Evolutionary conservation across 306 rosid species (phyloP).

Genomic region (Boehmeria nivea): DNA sequence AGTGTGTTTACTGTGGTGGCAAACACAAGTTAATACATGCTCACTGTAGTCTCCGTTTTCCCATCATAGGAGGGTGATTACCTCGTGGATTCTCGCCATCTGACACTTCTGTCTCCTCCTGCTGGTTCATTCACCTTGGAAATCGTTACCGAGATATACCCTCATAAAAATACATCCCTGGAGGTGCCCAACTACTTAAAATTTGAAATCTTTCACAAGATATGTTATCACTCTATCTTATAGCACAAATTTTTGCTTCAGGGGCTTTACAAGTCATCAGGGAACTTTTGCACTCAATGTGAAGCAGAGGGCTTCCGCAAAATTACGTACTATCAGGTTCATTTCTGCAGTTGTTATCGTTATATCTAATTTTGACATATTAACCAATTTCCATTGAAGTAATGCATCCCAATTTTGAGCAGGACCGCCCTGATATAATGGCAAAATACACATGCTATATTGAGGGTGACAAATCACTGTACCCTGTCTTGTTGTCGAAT

Average conservation of each 20-base stretch:
- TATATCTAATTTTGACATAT: constrained; percentile 5
- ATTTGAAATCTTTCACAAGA: background rate
- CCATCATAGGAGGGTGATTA: constrained; percentile 62
- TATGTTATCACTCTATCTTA: constrained; percentile 10
- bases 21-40: constrained; percentile 5
- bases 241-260: constrained; percentile 33
- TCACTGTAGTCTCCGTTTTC: constrained; percentile 2
- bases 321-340: constrained; percentile 88
- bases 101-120: constrained; percentile 68
- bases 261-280: constrained; percentile 94
- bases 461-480: constrained; percentile 76
- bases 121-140: constrained; percentile 64
- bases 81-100: constrained; percentile 59
- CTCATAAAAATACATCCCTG: constrained; percentile 85
- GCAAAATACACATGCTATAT: constrained; percentile 82
- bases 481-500: constrained; percentile 92
- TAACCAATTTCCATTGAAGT: constrained; percentile 19
- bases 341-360: constrained; percentile 4
- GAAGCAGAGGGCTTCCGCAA: constrained; percentile 99
- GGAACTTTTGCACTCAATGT: constrained; percentile 96
- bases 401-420: constrained; percentile 32
- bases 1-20: background rate
- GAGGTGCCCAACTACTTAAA: constrained; percentile 47
- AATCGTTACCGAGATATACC: constrained; percentile 64
- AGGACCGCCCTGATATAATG: constrained; percentile 99